Conservation (phyloP, 2,329 filamentous ascomycete genomes). For the Alternaria novae-zelandiae region DNA sequence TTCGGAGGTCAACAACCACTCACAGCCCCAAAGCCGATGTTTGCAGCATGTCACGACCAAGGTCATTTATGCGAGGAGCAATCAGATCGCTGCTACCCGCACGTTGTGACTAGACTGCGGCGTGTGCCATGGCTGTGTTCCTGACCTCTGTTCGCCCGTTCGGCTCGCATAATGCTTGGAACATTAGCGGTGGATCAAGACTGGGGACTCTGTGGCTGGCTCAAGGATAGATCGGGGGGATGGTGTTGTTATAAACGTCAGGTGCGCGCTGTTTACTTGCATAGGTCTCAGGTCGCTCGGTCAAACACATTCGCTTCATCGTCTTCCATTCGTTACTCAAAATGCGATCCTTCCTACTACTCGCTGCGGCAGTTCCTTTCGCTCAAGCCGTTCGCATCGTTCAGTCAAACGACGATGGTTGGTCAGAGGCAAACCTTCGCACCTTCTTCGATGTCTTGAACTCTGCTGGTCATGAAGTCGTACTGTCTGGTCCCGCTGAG, state of each 20-base stretch:
- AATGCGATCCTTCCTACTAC: conserved; percentile 35
- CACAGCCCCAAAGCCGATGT: conserved; percentile 26
- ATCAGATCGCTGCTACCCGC: conserved; percentile 29
- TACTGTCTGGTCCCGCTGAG: conserved; percentile 71
- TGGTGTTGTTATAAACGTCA: conserved; percentile 17
- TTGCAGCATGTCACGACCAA: conserved; percentile 11
- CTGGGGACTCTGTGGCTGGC: background rate
- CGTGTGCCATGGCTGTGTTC: conserved; percentile 8
- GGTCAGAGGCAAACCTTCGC: conserved; percentile 72
- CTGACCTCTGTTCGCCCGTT: conserved; percentile 1
- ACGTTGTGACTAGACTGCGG: conserved; percentile 19
- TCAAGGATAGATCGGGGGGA: background rate
- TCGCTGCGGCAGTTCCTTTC: conserved; percentile 35
- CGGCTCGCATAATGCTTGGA: conserved; percentile 2
- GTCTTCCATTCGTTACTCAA: conserved; percentile 45
- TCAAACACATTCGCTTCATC: conserved; percentile 7
- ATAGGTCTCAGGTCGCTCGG: background rate
- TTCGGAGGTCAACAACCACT: conserved; percentile 31
- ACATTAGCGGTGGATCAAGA: background rate
- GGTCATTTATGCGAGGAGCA: conserved; percentile 32
- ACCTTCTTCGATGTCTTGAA: conserved; percentile 64
- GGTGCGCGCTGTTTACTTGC: background rate
- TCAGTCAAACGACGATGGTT: conserved; percentile 75
- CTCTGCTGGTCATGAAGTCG: conserved; percentile 63
- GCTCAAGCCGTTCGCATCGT: conserved; percentile 50